These are phyloP conservation scores for Corymbia calophylla DNA, from an alignment of 441 rosid species.

Conservation along the genomic window DNA sequence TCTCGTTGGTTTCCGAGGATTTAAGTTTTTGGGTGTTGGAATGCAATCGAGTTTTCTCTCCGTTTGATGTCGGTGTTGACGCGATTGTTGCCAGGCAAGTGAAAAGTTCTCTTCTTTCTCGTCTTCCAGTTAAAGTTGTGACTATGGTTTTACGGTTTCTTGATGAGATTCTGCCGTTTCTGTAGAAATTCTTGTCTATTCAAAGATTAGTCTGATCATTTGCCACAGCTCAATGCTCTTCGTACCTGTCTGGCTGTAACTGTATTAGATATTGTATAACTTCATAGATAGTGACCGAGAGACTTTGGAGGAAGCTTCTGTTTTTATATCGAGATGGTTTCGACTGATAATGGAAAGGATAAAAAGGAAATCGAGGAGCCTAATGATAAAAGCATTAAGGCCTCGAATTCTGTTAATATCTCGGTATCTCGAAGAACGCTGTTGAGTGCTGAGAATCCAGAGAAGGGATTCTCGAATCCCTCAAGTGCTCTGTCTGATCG, in stretches of 20 bases:
- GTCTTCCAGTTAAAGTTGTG: background rate
- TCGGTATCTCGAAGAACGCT: conserved; percentile 44
- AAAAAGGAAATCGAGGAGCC: conserved; percentile 39
- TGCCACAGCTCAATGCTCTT: background rate
- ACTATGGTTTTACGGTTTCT: background rate
- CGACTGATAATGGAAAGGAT: conserved; percentile 22
- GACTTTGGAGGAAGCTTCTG: background rate
- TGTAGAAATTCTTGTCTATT: background rate
- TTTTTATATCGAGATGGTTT: conserved; percentile 30
- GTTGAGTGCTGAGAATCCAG: conserved; percentile 22
- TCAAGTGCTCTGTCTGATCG: conserved; percentile 21
- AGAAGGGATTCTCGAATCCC: conserved; percentile 7
- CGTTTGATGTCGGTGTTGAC: background rate
- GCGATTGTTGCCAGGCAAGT: background rate
- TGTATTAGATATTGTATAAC: background rate
- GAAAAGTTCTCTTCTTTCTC: background rate
- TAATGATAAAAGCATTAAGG: conserved; percentile 12
- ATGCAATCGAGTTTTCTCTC: background rate
- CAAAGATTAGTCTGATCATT: background rate
- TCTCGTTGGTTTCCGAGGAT: background rate
- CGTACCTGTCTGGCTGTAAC: background rate
- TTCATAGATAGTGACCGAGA: background rate
- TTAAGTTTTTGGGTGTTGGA: background rate
- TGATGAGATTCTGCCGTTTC: background rate
- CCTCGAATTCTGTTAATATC: conserved; percentile 23